phyloP scores from a whole-genome alignment of 2,329 filamentous ascomycete genomes.

The Cordyceps farinosa region DNA sequence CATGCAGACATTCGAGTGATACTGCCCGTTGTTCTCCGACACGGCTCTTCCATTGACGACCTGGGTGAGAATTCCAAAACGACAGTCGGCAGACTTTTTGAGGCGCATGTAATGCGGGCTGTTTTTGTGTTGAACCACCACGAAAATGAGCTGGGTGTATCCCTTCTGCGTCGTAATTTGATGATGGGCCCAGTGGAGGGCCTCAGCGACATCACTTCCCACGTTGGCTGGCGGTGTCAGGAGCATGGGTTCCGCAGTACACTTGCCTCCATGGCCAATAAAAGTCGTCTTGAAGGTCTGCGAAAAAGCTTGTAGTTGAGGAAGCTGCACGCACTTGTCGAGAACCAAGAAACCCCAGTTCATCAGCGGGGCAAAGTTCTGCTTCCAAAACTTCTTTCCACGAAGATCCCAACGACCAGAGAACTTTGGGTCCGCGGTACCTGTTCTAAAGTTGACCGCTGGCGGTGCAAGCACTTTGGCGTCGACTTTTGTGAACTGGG shows the following conservation, averaged over 20 bases:
- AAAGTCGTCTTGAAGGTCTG: slow-evolving; percentile 45
- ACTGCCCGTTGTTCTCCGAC: slow-evolving; percentile 68
- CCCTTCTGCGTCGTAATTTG: slow-evolving; percentile 51
- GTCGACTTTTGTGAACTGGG: slow-evolving; percentile 60
- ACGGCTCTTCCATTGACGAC: slow-evolving; percentile 73
- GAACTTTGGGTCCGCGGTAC: slow-evolving; percentile 57
- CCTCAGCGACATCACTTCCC: slow-evolving; percentile 44
- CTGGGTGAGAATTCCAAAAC: slow-evolving; percentile 79
- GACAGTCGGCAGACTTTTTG: slow-evolving; percentile 86
- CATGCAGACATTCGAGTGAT: slow-evolving; percentile 91
- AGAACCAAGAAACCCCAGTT: slow-evolving; percentile 75
- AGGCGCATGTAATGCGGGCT: slow-evolving; percentile 72
- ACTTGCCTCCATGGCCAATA: slow-evolving; percentile 47
- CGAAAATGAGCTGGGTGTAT: slow-evolving; percentile 73
- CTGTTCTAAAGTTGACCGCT: slow-evolving; percentile 62
- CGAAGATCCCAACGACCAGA: slow-evolving; percentile 84
- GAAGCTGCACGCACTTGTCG: slow-evolving; percentile 48
- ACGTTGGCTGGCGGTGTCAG: slow-evolving; percentile 31
- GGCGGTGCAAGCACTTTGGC: slow-evolving; percentile 71
- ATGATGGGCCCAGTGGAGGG: slow-evolving; percentile 43
- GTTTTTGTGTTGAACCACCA: slow-evolving; percentile 71
- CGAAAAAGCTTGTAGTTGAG: slow-evolving; percentile 30
- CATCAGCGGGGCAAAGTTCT: slow-evolving; percentile 60
- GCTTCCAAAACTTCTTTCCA: slow-evolving; percentile 66
- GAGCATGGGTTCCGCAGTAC: slow-evolving; percentile 34